Conservation (phyloP, 257 asterid species). For the Solanum arcanum region DNA sequence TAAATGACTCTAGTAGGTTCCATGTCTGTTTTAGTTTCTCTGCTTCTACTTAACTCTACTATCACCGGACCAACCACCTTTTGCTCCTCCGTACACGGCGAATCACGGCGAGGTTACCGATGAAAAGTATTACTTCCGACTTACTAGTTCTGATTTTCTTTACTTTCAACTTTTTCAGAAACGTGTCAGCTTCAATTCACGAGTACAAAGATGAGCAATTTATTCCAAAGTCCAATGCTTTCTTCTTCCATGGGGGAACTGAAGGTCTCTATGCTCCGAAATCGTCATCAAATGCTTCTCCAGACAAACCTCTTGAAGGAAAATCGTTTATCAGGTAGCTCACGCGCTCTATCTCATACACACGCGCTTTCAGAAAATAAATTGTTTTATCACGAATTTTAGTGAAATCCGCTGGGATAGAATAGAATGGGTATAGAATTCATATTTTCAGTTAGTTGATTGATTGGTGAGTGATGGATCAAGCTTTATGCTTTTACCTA, state of each 20-base stretch:
- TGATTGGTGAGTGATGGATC: background rate
- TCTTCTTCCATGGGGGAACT: constrained; percentile 23
- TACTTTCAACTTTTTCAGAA: background rate
- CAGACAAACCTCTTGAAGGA: constrained; percentile 5
- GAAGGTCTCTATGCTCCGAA: constrained; percentile 21
- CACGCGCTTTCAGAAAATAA: background rate
- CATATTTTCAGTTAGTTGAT: background rate
- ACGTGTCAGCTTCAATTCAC: constrained; percentile 17
- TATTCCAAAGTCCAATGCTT: constrained; percentile 19
- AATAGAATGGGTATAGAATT: background rate
- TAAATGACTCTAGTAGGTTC: background rate
- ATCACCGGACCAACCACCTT: background rate
- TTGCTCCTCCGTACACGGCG: background rate
- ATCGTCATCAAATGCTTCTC: background rate
- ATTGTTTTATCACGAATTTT: background rate
- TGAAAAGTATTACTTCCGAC: background rate
- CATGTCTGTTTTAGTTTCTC: background rate
- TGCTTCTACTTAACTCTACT: background rate
- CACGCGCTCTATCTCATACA: background rate
- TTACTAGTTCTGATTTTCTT: background rate
- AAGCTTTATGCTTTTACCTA: background rate
- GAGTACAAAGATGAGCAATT: constrained; percentile 17
- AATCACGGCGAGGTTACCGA: background rate
- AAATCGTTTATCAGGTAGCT: constrained; percentile 17
- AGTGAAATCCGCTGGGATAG: background rate